A percentile compares a stretch with the other conserved stretches of the same genome.
These are phyloP conservation scores for Hippophae gyantsensis DNA, from an alignment of 306 rosid genomes.

Conservation along the genomic window DNA sequence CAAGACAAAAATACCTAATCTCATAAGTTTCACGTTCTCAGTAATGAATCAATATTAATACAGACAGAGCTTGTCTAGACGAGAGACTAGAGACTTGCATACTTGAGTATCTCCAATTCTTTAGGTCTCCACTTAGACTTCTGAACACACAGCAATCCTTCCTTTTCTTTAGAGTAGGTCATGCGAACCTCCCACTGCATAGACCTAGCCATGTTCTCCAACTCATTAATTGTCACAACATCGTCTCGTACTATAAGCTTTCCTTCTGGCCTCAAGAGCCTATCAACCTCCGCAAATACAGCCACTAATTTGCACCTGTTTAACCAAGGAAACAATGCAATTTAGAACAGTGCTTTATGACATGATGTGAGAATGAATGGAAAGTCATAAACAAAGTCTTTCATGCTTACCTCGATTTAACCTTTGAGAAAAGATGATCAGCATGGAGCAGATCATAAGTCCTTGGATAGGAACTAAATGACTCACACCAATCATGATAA, in stretches of 20 bases:
- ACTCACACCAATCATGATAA: slow-evolving; percentile 97
- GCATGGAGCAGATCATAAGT: slow-evolving; percentile 92
- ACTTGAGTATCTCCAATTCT: slow-evolving; percentile 52
- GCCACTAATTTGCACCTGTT: slow-evolving; percentile 64
- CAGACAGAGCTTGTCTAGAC: neutral
- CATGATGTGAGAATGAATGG: slow-evolving; percentile 1
- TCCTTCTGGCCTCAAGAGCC: slow-evolving; percentile 92
- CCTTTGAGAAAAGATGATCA: slow-evolving; percentile 79
- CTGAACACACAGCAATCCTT: slow-evolving; percentile 80
- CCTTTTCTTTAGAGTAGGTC: slow-evolving; percentile 81
- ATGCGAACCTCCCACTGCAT: slow-evolving; percentile 91
- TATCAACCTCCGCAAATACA: slow-evolving; percentile 74
- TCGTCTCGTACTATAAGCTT: slow-evolving; percentile 79
- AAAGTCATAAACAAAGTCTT: slow-evolving; percentile 5
- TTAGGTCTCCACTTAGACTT: slow-evolving; percentile 83
- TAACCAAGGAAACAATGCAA: slow-evolving; percentile 15
- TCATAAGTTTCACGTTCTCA: no score
- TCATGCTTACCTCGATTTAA: slow-evolving; percentile 47
- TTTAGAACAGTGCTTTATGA: slow-evolving; percentile 1
- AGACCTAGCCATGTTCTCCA: slow-evolving; percentile 57
- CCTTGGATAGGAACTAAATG: slow-evolving; percentile 92
- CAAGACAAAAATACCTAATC: slow-evolving; percentile 15
- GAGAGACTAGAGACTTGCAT: slow-evolving; percentile 42
- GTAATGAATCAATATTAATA: slow-evolving; percentile 7
- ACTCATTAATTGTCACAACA: slow-evolving; percentile 46